These are phyloP conservation scores for Cicer bijugum DNA, from an alignment of 306 rosid genomes.

Conservation along the genomic window DNA sequence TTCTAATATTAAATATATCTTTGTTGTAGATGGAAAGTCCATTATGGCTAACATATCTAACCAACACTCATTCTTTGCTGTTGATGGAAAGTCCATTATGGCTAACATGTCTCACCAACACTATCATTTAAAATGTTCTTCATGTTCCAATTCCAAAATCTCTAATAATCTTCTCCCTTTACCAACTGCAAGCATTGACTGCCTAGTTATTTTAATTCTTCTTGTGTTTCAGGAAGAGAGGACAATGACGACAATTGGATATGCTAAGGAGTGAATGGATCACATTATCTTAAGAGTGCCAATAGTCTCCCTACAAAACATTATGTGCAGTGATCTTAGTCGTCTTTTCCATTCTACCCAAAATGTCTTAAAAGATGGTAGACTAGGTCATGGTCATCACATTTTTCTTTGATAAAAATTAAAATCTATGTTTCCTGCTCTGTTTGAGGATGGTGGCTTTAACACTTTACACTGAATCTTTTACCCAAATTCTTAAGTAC, in stretches of 20 bases:
- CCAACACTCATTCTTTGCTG: background rate
- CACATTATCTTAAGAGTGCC: background rate
- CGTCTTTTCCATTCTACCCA: background rate
- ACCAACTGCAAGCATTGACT: slow-evolving; percentile 23
- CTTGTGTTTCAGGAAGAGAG: slow-evolving; percentile 1
- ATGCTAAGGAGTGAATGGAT: background rate
- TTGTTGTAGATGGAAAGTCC: background rate
- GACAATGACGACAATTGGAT: background rate
- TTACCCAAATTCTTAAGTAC: background rate
- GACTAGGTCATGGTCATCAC: background rate
- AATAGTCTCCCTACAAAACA: background rate
- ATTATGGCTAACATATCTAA: slow-evolving; percentile 1
- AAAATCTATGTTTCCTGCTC: background rate
- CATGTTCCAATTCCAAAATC: background rate
- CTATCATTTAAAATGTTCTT: background rate
- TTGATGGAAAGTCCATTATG: slow-evolving; percentile 2
- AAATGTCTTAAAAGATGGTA: background rate
- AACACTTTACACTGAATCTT: slow-evolving; percentile 3
- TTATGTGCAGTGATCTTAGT: background rate
- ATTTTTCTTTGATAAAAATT: background rate
- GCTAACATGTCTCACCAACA: background rate
- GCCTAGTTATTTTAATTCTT: slow-evolving; percentile 12
- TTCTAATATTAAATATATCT: slow-evolving; percentile 5
- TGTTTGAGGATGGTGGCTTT: background rate
- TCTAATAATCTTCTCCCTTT: slow-evolving; percentile 2